Evolutionary conservation across 1,139 yeast genomes (phyloP).

Genomic region (Scheffersomyces illinoinensis): DNA sequence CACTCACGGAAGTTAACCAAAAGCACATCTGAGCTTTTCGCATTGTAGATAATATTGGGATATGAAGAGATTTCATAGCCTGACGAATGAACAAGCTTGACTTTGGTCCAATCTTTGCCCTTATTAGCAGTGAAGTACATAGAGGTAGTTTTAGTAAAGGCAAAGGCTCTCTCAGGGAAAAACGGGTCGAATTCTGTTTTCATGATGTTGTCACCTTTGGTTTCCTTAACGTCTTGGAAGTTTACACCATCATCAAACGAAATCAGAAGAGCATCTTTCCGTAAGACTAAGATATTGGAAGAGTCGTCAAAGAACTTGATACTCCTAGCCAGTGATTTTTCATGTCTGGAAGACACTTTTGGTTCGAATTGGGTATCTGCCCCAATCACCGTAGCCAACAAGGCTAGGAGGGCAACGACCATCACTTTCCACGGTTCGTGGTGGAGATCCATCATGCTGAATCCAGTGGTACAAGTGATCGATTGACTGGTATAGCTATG

Average conservation of each 20-base stretch:
- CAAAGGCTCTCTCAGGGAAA: constrained; percentile 52
- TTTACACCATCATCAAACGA: constrained; percentile 61
- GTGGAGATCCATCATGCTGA: background rate
- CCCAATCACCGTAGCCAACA: background rate
- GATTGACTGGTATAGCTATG: background rate
- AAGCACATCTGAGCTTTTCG: constrained; percentile 38
- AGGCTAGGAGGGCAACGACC: background rate
- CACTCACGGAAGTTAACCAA: constrained; percentile 43
- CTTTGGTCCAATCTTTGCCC: constrained; percentile 58
- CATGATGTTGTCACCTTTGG: constrained; percentile 25
- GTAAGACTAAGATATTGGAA: constrained; percentile 41
- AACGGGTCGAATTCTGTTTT: constrained; percentile 46
- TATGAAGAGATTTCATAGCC: constrained; percentile 8
- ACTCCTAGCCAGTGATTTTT: constrained; percentile 11
- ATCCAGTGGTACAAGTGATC: background rate
- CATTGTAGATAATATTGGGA: constrained; percentile 37
- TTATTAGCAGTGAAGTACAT: constrained; percentile 58
- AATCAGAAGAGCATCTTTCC: constrained; percentile 26
- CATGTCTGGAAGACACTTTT: constrained; percentile 2
- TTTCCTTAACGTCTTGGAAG: constrained; percentile 44
- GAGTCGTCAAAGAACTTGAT: constrained; percentile 59
- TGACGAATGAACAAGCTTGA: constrained; percentile 25
- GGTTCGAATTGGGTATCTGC: background rate
- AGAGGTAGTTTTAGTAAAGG: constrained; percentile 33
- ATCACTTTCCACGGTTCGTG: background rate